A percentile compares a stretch with the other conserved stretches of the same genome.
phyloP scores from a whole-genome alignment of 441 rosid genomes.

The Erodium texanum region DNA sequence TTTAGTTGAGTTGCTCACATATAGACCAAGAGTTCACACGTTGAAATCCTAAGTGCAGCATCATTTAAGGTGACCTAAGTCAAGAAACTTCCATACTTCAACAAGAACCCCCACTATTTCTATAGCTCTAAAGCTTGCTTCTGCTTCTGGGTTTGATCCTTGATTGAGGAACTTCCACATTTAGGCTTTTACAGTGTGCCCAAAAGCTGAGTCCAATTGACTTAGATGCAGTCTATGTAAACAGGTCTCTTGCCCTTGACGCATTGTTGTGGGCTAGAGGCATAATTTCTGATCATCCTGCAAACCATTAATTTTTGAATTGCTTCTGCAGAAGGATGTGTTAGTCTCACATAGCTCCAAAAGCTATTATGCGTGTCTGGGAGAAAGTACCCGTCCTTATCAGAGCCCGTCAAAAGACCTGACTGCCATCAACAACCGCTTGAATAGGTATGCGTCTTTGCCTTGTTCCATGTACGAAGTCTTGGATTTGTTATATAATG shows the following conservation, averaged over 20 bases:
- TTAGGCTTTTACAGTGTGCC: neutral
- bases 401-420: slow-evolving; percentile 98
- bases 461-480: neutral
- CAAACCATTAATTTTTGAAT: neutral
- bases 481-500: neutral
- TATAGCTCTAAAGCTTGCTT: neutral
- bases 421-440: slow-evolving; percentile 69
- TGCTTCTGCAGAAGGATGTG: slow-evolving; percentile 70
- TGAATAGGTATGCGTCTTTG: slow-evolving; percentile 48
- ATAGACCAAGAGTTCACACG: neutral
- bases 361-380: slow-evolving; percentile 93
- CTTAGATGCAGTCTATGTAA: neutral
- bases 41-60: neutral
- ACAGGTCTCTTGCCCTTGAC: neutral
- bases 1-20: too few relatives aligned
- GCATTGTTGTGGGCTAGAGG: too few relatives aligned
- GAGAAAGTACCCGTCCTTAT: slow-evolving; percentile 93
- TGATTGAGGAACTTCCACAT: neutral
- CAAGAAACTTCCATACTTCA: neutral
- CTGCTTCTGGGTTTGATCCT: neutral
- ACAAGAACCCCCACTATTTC: too few relatives aligned
- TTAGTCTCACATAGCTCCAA: slow-evolving; percentile 71
- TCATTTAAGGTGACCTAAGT: neutral
- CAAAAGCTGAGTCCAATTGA: neutral
- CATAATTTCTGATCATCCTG: neutral